Evolutionary conservation across 495 filamentous ascomycete genomes (phyloP).

Genomic region (Xylaria bambusicola): DNA sequence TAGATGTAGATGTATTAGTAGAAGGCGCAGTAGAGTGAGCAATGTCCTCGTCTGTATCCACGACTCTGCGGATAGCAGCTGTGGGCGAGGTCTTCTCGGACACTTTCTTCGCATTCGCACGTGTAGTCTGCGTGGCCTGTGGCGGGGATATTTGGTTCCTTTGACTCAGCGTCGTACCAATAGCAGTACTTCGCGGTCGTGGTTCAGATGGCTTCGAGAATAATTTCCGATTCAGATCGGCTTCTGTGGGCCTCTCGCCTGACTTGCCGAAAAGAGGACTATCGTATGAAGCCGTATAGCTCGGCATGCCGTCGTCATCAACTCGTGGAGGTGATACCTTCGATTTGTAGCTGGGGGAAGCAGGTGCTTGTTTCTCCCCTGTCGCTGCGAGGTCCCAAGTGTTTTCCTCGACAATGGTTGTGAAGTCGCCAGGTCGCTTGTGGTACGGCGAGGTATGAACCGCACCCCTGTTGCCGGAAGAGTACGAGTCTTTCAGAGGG

Average conservation of each 20-base stretch:
- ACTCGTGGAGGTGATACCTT: background rate
- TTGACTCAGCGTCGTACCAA: background rate
- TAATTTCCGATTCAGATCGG: conserved; percentile 28
- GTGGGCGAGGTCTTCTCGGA: background rate
- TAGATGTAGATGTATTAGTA: background rate
- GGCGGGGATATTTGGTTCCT: background rate
- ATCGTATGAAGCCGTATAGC: conserved; percentile 33
- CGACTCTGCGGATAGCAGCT: background rate
- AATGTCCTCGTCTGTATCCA: too few species aligned
- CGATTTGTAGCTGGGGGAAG: conserved; percentile 24
- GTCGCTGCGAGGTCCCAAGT: conserved; percentile 37
- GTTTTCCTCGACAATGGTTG: conserved; percentile 49
- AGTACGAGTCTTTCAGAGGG: conserved; percentile 48
- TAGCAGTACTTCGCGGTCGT: background rate
- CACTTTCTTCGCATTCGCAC: conserved; percentile 3
- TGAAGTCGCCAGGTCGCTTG: conserved; percentile 38
- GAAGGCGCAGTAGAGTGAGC: too few species aligned
- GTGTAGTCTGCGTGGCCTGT: background rate
- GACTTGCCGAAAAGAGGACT: conserved; percentile 36
- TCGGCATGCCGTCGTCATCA: conserved; percentile 7
- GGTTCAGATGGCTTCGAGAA: conserved; percentile 27
- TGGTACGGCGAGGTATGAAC: conserved; percentile 15
- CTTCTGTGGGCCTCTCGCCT: conserved; percentile 27
- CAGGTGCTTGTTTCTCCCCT: conserved; percentile 24
- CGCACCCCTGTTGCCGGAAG: conserved; percentile 45